Conservation (phyloP, 2,329 filamentous ascomycete species). For the Colletotrichum lentis region DNA sequence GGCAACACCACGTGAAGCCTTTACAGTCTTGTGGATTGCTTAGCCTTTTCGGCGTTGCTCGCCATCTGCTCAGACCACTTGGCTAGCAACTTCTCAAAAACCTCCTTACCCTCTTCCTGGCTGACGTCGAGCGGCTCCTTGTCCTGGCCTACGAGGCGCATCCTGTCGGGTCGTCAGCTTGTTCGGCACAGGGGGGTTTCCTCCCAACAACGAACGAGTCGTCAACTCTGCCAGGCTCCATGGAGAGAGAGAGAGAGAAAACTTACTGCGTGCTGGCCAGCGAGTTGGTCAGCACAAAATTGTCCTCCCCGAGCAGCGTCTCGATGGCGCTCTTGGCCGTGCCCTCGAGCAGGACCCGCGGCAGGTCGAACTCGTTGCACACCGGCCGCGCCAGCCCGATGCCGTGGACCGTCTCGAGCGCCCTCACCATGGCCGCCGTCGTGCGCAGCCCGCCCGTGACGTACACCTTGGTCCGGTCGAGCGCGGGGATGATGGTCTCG, state of each 20-base stretch:
- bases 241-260: no score
- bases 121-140: constrained; percentile 46
- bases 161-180: constrained; percentile 31
- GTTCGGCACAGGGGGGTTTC: no score
- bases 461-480: constrained; percentile 63
- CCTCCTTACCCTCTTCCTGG: constrained; percentile 44
- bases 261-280: constrained; percentile 46
- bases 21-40: constrained; percentile 38
- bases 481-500: constrained; percentile 55
- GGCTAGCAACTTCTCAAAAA: constrained; percentile 44
- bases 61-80: constrained; percentile 46
- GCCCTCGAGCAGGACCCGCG: constrained; percentile 45
- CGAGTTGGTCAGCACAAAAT: constrained; percentile 54
- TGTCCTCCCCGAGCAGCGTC: constrained; percentile 55
- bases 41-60: constrained; percentile 45
- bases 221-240: no score
- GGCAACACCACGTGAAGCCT: no score
- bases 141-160: constrained; percentile 46
- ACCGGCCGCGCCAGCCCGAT: constrained; percentile 61
- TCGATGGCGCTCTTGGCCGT: constrained; percentile 59
- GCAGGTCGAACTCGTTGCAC: constrained; percentile 46
- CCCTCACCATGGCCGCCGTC: constrained; percentile 64
- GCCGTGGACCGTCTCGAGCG: constrained; percentile 65
- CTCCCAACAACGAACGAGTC: no score
- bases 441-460: constrained; percentile 67